Evolutionary conservation across 1,284 basidiomycete genomes (phyloP).

Genomic region (Trichosporon sp.): DNA sequence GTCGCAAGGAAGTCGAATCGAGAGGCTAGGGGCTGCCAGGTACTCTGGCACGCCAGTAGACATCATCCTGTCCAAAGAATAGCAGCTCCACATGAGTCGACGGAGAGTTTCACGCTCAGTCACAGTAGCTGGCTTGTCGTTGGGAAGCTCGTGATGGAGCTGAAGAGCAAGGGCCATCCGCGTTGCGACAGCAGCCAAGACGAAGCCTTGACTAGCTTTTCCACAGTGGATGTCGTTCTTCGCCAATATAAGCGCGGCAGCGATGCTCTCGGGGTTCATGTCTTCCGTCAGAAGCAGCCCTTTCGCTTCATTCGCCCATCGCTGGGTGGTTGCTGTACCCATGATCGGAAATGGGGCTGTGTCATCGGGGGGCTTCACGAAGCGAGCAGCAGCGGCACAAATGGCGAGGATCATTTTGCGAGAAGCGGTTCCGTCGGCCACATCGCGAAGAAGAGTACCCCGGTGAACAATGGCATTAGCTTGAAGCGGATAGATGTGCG

Average conservation of each 20-base stretch:
- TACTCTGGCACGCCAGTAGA: slow-evolving; percentile 20
- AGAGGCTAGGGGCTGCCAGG: slow-evolving; percentile 4
- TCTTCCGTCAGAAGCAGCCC: slow-evolving; percentile 15
- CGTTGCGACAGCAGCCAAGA: slow-evolving; percentile 15
- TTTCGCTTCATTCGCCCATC: slow-evolving; percentile 22
- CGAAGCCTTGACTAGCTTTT: slow-evolving; percentile 14
- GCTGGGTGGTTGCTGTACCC: slow-evolving; percentile 6
- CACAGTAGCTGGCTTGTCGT: slow-evolving; percentile 2
- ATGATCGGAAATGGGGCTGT: background rate
- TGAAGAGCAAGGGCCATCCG: slow-evolving; percentile 17
- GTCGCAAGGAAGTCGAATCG: slow-evolving; percentile 14
- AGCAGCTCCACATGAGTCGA: slow-evolving; percentile 24
- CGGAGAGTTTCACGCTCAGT: slow-evolving; percentile 22
- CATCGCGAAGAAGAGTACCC: slow-evolving; percentile 15
- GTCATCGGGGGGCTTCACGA: slow-evolving; percentile 6
- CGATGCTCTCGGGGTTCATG: slow-evolving; percentile 18
- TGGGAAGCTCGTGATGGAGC: slow-evolving; percentile 16
- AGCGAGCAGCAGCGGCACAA: slow-evolving; percentile 20
- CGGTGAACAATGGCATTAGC: slow-evolving; percentile 22
- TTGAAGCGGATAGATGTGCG: slow-evolving; percentile 19
- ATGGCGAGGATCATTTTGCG: slow-evolving; percentile 18
- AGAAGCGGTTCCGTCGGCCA: slow-evolving; percentile 12
- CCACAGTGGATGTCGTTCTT: slow-evolving; percentile 24
- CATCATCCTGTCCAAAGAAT: slow-evolving; percentile 25
- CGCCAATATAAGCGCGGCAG: slow-evolving; percentile 21